Base-by-base conservation (phyloP, 768 basidiomycete species). In the Tylopilus subfusipes region DNA sequence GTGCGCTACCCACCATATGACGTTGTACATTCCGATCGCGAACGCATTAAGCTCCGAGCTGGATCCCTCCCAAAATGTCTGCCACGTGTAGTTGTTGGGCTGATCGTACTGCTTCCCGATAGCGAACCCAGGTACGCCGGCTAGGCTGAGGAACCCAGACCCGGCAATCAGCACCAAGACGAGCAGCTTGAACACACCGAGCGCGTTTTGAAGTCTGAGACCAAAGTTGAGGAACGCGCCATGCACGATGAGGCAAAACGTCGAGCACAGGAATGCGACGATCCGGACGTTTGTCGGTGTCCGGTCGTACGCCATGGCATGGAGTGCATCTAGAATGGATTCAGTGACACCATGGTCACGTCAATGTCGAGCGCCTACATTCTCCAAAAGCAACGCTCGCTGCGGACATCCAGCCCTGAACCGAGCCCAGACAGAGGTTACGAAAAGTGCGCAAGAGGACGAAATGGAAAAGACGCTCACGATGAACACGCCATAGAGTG, bases 371-470 rank as follows among this genome's bases (percentile, higher is more conserved):
- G n/a, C 18, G 9, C 59, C 75, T 59, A 85, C 87, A 90, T 83
- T 88, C 85, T 34, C 85, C 85, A 52, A 88, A 87, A 5, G 86
- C 85, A 19, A 86, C 75, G 48, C 79, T 79, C 50, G 79, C 82
- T 1, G 82, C 82, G 0, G 84, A 77, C 12, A 80, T 73, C 55
- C 76, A 80, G 8, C 84, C 83, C 84, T 88, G 44, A 16, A 9
- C 16, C 24, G 21, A 43, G 47, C 83, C 84, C 87, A 43, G 13
- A 9, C 16, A 21, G 21, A 43, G 47, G 40, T 50, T 16, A 40
- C 5, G 3, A 36, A 45, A 9, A 0, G 3, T 11, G n/a, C 22
- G 29, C 21, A n/a, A 24, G 36, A 33, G 29, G 39, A 43, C 8
- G 11, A 33, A n/a, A 31, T 3, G 16, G 21, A 2, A 31, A 58